Evolutionary conservation across 2,329 filamentous ascomycete genomes (phyloP).

Genomic region (Simplicillium sp.): DNA sequence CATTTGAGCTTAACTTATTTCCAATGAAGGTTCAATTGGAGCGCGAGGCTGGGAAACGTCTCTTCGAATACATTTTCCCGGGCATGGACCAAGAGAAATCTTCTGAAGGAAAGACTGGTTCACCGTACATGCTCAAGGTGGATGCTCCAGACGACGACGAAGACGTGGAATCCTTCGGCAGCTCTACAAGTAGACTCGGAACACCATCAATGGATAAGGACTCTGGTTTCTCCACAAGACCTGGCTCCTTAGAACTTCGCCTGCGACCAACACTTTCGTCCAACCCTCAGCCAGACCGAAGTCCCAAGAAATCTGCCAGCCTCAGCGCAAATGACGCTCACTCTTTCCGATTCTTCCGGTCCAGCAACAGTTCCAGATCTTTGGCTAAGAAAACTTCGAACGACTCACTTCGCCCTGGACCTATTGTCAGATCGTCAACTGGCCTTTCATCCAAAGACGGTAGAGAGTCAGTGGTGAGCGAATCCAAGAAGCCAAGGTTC

Average conservation of each 20-base stretch:
- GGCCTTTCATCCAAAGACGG: slow-evolving; percentile 30
- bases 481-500: slow-evolving; percentile 47
- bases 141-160: slow-evolving; percentile 40
- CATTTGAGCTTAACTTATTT: slow-evolving; percentile 90
- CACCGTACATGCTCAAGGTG: slow-evolving; percentile 47
- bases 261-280: slow-evolving; percentile 73
- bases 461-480: slow-evolving; percentile 24
- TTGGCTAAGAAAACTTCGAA: slow-evolving; percentile 43
- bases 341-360: slow-evolving; percentile 43
- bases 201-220: slow-evolving; percentile 33
- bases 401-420: slow-evolving; percentile 43
- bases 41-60: slow-evolving; percentile 78
- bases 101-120: slow-evolving; percentile 42
- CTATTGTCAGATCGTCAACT: slow-evolving; percentile 35
- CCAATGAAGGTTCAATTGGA: slow-evolving; percentile 92
- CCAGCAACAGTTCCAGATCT: slow-evolving; percentile 31
- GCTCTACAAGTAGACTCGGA: slow-evolving; percentile 26
- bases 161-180: slow-evolving; percentile 26
- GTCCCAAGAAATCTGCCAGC: slow-evolving; percentile 37
- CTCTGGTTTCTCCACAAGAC: slow-evolving; percentile 45
- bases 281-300: slow-evolving; percentile 26
- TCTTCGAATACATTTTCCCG: slow-evolving; percentile 98
- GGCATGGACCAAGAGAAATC: slow-evolving; percentile 54
- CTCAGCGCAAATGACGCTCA: slow-evolving; percentile 38
- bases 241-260: slow-evolving; percentile 71